phyloP scores from a whole-genome alignment of 305 asterid species.

The Rubia tinctorum region DNA sequence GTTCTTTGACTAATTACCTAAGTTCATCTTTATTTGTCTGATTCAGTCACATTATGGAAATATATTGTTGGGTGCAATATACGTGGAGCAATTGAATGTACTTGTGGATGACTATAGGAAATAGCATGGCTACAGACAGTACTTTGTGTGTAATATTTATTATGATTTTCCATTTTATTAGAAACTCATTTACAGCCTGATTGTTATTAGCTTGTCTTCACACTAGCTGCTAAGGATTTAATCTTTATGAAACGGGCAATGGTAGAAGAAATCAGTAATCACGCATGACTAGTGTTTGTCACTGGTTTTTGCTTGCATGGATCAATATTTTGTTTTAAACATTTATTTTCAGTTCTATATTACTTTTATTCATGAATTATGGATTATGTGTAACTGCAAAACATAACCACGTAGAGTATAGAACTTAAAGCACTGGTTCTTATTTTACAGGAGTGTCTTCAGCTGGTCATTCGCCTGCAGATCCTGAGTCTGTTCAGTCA shows the following conservation, averaged over 20 bases:
- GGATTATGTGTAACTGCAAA: slow-evolving; percentile 22
- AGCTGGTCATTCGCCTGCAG: slow-evolving; percentile 65
- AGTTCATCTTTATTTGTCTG: neutral
- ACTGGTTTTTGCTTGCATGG: neutral
- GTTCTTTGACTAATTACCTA: neutral
- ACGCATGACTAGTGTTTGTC: neutral
- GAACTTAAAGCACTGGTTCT: slow-evolving; percentile 68
- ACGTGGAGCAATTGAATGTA: neutral
- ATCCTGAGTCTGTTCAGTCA: slow-evolving; percentile 72
- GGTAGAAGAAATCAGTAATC: neutral
- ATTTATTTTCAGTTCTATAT: slow-evolving; percentile 4
- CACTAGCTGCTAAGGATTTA: neutral
- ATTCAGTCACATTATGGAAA: neutral
- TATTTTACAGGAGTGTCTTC: slow-evolving; percentile 48
- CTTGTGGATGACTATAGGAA: neutral
- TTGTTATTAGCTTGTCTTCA: neutral
- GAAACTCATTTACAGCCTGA: neutral
- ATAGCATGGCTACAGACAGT: neutral
- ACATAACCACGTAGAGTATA: slow-evolving; percentile 42
- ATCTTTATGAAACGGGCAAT: neutral
- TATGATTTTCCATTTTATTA: neutral
- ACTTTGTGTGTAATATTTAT: neutral
- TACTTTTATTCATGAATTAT: slow-evolving; percentile 4
- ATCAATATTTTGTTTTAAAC: neutral
- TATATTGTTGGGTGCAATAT: neutral